Evolutionary conservation across 1,139 yeast genomes (phyloP).

Genomic region (Protomyces pachydermus): DNA sequence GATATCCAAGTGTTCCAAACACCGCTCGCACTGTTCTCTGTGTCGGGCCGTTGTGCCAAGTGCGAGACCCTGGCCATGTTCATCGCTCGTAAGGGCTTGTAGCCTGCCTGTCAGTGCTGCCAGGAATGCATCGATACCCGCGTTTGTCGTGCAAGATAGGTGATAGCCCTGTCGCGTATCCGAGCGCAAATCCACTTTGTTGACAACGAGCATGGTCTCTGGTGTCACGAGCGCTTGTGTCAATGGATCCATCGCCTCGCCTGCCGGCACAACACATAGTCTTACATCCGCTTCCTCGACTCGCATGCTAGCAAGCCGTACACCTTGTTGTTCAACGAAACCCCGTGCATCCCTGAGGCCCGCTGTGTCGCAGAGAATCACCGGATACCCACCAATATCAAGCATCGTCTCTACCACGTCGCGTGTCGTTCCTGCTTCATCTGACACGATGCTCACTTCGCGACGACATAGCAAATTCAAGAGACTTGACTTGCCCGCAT

Average conservation of each 20-base stretch:
- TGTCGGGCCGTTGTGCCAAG: constrained; percentile 20
- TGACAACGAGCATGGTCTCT: constrained; percentile 30
- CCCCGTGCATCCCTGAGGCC: constrained; percentile 61
- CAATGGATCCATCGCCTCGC: constrained; percentile 37
- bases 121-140: constrained; percentile 9
- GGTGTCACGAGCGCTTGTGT: constrained; percentile 29
- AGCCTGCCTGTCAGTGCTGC: constrained; percentile 25
- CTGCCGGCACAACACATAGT: constrained; percentile 49
- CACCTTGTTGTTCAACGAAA: constrained; percentile 74
- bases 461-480: constrained; percentile 67
- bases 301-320: constrained; percentile 62
- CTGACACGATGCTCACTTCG: constrained; percentile 88
- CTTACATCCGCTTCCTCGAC: constrained; percentile 59
- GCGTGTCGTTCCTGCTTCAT: constrained; percentile 90
- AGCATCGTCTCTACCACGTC: constrained; percentile 78
- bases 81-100: constrained; percentile 27
- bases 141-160: background rate
- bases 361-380: constrained; percentile 86
- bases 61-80: constrained; percentile 34
- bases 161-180: background rate
- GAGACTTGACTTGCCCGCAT: constrained; percentile 91
- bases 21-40: constrained; percentile 11
- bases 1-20: constrained; percentile 9
- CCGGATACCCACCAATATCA: constrained; percentile 78
- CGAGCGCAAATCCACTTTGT: constrained; percentile 32